Evolutionary conservation across 2,329 filamentous ascomycete genomes (phyloP), one percentile per base, ranked within the genome.

Genomic region (Colletotrichum eleusines): DNA sequence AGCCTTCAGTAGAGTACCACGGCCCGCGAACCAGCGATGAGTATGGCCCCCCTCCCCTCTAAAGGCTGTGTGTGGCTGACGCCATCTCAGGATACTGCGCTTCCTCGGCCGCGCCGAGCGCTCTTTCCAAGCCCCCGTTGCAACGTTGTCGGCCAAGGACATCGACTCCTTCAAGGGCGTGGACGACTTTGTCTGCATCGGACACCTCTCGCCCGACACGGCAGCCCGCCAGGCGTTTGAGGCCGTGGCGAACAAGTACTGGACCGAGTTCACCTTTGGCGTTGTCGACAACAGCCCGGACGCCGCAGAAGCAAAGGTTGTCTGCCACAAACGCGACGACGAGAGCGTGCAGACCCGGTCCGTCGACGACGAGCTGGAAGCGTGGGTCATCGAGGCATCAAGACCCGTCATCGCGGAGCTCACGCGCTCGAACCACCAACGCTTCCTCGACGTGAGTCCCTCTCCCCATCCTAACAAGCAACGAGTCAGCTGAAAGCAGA

Each of bases 231-330:
- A 71, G 16, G 63, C 64, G 1, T 78, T 81, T 46, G 66, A 73
- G 8, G 69, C 74, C 9, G 72, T 78, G 0, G 80, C 80, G 1
- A 54, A 58, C 11, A 72, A 70, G 31, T 78, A 79, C 67, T 72
- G 73, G 7, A 74, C 76, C 16, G 79, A 82, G 69, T 82, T 82
- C 66, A 77, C 76, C 2, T 82, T 82, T 58, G 80, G 77, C 16
- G 16, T 77, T 16, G 72, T 74, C 6, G 68, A 69, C 0, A 74
- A 70, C 0, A 74, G 76, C 35, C n/a, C 65, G 2, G 68, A 67
- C 2, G 57, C 74, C 7, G 57, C 70, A 1, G 50, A 73, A 11
- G 66, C 72, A 6, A 73, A 76, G 26, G 67, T 82, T 5, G 75
- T 77, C 33, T 81, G 79, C 72, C 77, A 79, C 70, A 77, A 75